A percentile compares a stretch with the other conserved stretches of the same genome.
phyloP scores from a whole-genome alignment of 208 protist species.

The Leishmania tropica region DNA sequence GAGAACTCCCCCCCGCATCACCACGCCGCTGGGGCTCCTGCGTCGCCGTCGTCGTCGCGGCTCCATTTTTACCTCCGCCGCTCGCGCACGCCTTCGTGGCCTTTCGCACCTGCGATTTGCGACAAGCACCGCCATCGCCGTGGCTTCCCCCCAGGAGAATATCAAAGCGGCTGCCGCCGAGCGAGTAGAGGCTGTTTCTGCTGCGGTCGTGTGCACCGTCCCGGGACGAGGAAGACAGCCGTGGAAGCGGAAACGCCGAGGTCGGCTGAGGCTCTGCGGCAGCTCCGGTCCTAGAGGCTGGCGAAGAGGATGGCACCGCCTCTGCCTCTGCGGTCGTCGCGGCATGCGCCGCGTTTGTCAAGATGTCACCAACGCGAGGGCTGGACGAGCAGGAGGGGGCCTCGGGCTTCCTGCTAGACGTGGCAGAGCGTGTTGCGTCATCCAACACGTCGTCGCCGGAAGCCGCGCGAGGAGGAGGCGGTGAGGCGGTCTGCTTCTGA shows the following conservation, averaged over 20 bases:
- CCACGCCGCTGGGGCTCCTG: constrained; percentile 11
- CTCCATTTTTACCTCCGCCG: constrained; percentile 6
- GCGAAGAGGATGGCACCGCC: constrained; percentile 6
- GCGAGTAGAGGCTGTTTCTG: constrained; percentile 5
- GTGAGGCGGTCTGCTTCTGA: constrained; percentile 19
- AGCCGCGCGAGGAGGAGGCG: background rate
- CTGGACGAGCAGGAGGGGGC: background rate
- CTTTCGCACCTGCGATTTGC: constrained; percentile 40
- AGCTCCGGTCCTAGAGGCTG: background rate
- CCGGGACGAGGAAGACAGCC: background rate
- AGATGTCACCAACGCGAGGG: background rate
- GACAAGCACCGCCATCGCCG: constrained; percentile 18
- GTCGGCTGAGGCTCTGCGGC: background rate
- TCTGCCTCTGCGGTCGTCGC: background rate
- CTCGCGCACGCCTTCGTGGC: constrained; percentile 31
- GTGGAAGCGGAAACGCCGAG: background rate
- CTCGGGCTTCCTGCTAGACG: background rate
- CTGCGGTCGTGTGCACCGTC: background rate
- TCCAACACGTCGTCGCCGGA: background rate
- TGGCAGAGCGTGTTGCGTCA: background rate
- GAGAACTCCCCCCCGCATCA: background rate
- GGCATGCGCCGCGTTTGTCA: background rate
- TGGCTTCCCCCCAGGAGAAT: constrained; percentile 42
- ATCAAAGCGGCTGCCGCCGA: constrained; percentile 59
- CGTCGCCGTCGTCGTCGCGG: background rate